Base-by-base conservation (phyloP, 352 stramenopile genomes). In the Peronosclerospora sorghi region DNA sequence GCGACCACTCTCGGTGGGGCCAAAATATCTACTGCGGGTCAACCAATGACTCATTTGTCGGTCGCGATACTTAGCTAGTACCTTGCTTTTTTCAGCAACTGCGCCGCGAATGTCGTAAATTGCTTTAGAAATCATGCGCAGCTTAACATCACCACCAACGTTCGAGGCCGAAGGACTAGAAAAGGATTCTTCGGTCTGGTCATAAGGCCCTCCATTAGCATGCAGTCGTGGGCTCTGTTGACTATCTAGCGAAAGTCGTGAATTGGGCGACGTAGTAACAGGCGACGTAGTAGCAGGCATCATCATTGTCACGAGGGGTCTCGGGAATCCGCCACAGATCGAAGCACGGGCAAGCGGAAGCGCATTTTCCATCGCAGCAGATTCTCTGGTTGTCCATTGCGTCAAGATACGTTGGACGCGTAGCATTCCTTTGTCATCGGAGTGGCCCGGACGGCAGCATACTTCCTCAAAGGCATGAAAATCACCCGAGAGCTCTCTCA, bases 41-140 rank as follows among this genome's bases (percentile, higher is more conserved):
- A 84, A 52, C 34, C 69, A 64, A 48, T 81, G 71, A 37, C 45
- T 59, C 41, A 73, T 56, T 38, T 66, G 45, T 13, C 70, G 63
- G 23, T 84, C 73, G 8, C 73, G 71, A 35, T 69, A 69, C 19
- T 73, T 79, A 10, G 72, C 64, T 27, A 74, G 37, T 0, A 49
- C 51, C 48, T 79, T 83, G 43, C 54, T 64, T 39, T 79, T 82
- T 36, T 81, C 70, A 41, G 65, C 52, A 13, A 72, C 64, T 5
- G 75, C 75, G 12, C 62, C 66, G 13, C 75, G 73, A 35, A 88
- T 84, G 38, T 86, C 73, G 35, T 78, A 88, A 18, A 88, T 76
- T 10, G 75, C 75, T 42, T 69, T 68, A 12, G 75, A 83, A 49
- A 88, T 86, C 8, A 73, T 72, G 4, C 71, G 65, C n/a, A 88